These are phyloP conservation scores for Eimeria acervulina DNA, from an alignment of 169 alveolate genomes.

Conservation along the genomic window DNA sequence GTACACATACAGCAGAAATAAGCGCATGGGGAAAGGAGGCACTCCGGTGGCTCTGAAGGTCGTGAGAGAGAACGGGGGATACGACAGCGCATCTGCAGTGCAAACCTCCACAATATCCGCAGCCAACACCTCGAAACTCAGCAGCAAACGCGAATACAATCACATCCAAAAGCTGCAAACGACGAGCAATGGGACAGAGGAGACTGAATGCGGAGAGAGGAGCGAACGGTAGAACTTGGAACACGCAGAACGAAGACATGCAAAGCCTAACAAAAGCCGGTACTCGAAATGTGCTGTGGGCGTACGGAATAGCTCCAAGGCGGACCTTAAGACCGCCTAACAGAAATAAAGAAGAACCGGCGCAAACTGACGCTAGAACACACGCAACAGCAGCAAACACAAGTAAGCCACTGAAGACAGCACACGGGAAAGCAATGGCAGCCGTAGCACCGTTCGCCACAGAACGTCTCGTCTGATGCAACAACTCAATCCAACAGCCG, in stretches of 20 bases:
- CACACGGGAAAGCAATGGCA: background rate
- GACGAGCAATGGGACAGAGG: background rate
- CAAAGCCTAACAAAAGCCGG: background rate
- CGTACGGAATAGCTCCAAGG: constrained; percentile 34
- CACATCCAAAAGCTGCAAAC: too few relatives aligned
- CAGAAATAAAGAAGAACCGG: constrained; percentile 53
- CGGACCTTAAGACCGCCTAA: constrained; percentile 49
- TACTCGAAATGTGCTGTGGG: background rate
- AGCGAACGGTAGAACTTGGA: background rate
- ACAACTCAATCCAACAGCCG: background rate
- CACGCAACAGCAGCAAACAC: background rate
- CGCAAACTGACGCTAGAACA: constrained; percentile 71
- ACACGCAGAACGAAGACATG: background rate
- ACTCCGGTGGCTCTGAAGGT: constrained; percentile 60
- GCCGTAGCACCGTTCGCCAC: background rate
- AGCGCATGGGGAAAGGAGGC: constrained; percentile 27
- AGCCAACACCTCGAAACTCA: background rate
- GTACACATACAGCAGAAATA: constrained; percentile 37
- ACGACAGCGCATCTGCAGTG: constrained; percentile 69
- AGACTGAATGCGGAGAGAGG: background rate
- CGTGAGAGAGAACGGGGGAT: constrained; percentile 51
- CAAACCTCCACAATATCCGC: background rate
- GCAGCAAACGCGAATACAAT: too few relatives aligned
- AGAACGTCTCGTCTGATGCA: background rate
- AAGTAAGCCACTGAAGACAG: background rate